Evolutionary conservation across 768 basidiomycete genomes (phyloP).

Genomic region (Amanita jacksonii): DNA sequence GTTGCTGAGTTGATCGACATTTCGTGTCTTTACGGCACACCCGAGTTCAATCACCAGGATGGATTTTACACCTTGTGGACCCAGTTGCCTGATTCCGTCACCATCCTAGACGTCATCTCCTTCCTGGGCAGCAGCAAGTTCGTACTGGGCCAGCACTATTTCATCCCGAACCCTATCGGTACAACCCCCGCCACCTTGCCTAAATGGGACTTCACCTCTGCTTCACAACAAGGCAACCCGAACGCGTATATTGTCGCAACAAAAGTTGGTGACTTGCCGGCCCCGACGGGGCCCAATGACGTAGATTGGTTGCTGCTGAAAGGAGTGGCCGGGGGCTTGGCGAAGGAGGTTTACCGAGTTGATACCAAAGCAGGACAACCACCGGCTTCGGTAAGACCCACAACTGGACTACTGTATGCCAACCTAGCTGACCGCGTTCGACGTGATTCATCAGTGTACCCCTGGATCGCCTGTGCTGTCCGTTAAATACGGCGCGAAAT

Average conservation of each 20-base stretch:
- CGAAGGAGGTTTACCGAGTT: conserved; percentile 40
- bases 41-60: conserved; percentile 24
- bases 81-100: not conserved
- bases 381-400: conserved; percentile 31
- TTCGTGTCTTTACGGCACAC: conserved; percentile 32
- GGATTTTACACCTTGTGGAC: not conserved
- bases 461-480: conserved; percentile 30
- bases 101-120: not conserved
- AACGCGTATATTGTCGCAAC: conserved; percentile 39
- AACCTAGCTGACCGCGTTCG: not conserved
- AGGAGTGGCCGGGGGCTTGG: conserved; percentile 37
- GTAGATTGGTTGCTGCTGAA: conserved; percentile 49
- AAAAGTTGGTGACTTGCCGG: conserved; percentile 29
- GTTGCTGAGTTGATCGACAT: conserved; percentile 46
- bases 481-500: conserved; percentile 43
- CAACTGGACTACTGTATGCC: too few species aligned
- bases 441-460: conserved; percentile 21
- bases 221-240: conserved; percentile 27
- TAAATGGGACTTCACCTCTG: conserved; percentile 46
- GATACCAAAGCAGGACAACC: conserved; percentile 46
- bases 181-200: conserved; percentile 28
- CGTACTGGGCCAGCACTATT: conserved; percentile 42
- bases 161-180: conserved; percentile 36
- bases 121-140: not conserved
- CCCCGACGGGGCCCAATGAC: conserved; percentile 32